Evolutionary conservation across 2,329 filamentous ascomycete species (phyloP).

Genomic region (Bipolaris oryzae): DNA sequence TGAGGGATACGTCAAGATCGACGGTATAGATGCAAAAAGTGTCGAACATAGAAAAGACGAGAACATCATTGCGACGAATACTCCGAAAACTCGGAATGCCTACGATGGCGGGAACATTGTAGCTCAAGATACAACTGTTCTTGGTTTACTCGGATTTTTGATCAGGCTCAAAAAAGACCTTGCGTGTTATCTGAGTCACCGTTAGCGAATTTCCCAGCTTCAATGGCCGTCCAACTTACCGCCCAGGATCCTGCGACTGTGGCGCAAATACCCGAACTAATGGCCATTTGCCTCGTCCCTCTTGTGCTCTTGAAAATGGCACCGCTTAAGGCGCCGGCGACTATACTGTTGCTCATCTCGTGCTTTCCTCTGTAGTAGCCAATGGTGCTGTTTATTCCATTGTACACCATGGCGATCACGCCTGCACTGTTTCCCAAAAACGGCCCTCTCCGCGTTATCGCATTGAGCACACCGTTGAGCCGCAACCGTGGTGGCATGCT

Average conservation of each 20-base stretch:
- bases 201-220: background rate
- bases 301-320: conserved; percentile 97
- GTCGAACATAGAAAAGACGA: conserved; percentile 16
- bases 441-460: conserved; percentile 87
- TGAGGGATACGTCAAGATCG: conserved; percentile 21
- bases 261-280: conserved; percentile 89
- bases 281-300: conserved; percentile 88
- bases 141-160: conserved; percentile 9
- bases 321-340: conserved; percentile 84
- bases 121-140: conserved; percentile 1
- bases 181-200: conserved; percentile 29
- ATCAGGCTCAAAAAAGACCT: conserved; percentile 37
- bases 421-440: conserved; percentile 96
- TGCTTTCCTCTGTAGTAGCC: conserved; percentile 49
- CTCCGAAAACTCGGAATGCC: background rate
- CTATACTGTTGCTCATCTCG: conserved; percentile 85
- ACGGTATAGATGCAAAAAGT: conserved; percentile 21
- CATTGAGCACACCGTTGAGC: conserved; percentile 93
- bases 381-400: conserved; percentile 63
- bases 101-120: conserved; percentile 2
- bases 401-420: conserved; percentile 95
- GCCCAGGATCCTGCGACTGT: conserved; percentile 86
- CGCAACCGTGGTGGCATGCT: conserved; percentile 88
- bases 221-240: conserved; percentile 55
- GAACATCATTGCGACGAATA: conserved; percentile 1